Percentiles rank a stretch among this genome's conserved stretches.
Evolutionary conservation across 164 flowering plant genomes (phyloP).

Genomic region (Sextonia rubra): DNA sequence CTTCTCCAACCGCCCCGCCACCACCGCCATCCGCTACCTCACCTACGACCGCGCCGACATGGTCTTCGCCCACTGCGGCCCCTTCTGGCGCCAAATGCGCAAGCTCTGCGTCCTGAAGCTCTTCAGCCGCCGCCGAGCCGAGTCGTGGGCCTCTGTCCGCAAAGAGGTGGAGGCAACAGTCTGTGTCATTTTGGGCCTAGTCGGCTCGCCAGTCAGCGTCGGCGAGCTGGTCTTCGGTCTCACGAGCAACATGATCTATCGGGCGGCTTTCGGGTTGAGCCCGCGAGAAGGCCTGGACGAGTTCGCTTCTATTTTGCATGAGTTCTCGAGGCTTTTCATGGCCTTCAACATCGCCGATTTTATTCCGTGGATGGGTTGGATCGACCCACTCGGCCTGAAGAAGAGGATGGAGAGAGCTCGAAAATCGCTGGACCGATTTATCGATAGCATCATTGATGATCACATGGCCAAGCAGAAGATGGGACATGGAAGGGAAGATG

Average conservation of each 20-base stretch:
- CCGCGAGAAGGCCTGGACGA: constrained; percentile 50
- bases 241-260: constrained; percentile 47
- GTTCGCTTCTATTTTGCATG: constrained; percentile 63
- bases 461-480: constrained; percentile 34
- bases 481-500: constrained; percentile 12
- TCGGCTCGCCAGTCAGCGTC: constrained; percentile 43
- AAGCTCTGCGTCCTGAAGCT: constrained; percentile 79
- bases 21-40: constrained; percentile 55
- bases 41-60: constrained; percentile 80
- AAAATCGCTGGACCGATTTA: constrained; percentile 47
- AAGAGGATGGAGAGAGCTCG: constrained; percentile 47
- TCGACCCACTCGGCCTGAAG: constrained; percentile 53
- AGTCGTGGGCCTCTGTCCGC: constrained; percentile 75
- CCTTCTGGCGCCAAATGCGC: constrained; percentile 90
- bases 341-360: constrained; percentile 75
- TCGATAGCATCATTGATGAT: constrained; percentile 61
- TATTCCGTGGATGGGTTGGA: constrained; percentile 47
- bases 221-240: constrained; percentile 60
- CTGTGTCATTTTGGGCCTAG: constrained; percentile 16
- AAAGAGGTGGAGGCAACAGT: constrained; percentile 57
- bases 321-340: constrained; percentile 70
- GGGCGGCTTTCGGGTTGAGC: constrained; percentile 71
- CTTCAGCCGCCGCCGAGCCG: constrained; percentile 70
- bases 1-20: constrained; percentile 75
- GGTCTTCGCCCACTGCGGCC: constrained; percentile 88